Evolutionary conservation across 1,139 yeast species (phyloP).

Genomic region (Diutina scorzettiae): DNA sequence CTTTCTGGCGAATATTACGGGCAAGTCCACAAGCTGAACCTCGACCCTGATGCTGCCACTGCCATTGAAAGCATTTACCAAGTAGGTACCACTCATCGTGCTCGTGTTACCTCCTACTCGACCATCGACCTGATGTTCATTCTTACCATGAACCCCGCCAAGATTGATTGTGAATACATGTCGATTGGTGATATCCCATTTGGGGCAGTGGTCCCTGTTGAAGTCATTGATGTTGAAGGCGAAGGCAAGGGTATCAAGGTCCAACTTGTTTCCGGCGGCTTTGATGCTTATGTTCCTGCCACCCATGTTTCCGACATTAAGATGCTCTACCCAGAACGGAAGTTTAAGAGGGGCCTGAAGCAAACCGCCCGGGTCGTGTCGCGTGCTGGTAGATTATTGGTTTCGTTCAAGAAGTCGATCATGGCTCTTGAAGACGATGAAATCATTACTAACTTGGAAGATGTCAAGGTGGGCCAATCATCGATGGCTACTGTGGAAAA

Average conservation of each 20-base stretch:
- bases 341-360: slow-evolving; percentile 72
- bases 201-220: slow-evolving; percentile 48
- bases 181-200: slow-evolving; percentile 60
- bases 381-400: slow-evolving; percentile 31
- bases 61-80: slow-evolving; percentile 33
- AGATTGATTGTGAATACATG: slow-evolving; percentile 53
- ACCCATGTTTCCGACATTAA: slow-evolving; percentile 76
- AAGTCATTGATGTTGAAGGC: slow-evolving; percentile 52
- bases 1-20: slow-evolving; percentile 28
- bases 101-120: slow-evolving; percentile 67
- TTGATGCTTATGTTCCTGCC: slow-evolving; percentile 66
- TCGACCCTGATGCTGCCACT: slow-evolving; percentile 40
- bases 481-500: slow-evolving; percentile 68
- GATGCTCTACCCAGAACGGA: slow-evolving; percentile 81
- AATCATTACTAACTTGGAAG: slow-evolving; percentile 38
- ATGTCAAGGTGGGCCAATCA: slow-evolving; percentile 45
- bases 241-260: slow-evolving; percentile 55
- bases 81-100: slow-evolving; percentile 55
- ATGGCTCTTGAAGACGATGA: slow-evolving; percentile 56
- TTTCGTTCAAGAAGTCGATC: slow-evolving; percentile 76
- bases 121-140: slow-evolving; percentile 52
- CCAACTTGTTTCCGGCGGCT: slow-evolving; percentile 43
- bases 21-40: slow-evolving; percentile 62
- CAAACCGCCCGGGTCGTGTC: slow-evolving; percentile 59
- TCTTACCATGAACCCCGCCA: slow-evolving; percentile 56